Percentiles rank a stretch among this genome's conserved stretches.
These are phyloP conservation scores for Astrothelium macrocarpum DNA, from an alignment of 495 filamentous ascomycete species.

Conservation along the genomic window DNA sequence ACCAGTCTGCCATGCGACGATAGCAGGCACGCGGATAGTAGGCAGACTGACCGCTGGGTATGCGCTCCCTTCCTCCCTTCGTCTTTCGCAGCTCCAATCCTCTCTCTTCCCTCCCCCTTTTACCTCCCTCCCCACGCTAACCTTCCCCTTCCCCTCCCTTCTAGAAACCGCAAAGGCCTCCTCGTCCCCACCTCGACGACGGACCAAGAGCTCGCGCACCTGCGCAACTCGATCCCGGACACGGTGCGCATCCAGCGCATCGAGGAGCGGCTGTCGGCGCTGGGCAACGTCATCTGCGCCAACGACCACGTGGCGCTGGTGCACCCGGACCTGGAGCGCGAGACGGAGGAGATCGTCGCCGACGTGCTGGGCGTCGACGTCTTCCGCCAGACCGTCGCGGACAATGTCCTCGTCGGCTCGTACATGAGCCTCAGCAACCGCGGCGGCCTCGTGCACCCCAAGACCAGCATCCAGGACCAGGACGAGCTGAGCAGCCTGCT, in stretches of 20 bases:
- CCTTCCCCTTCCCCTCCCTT: neutral
- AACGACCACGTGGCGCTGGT: conserved; percentile 96
- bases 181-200: conserved; percentile 92
- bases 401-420: conserved; percentile 89
- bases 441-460: conserved; percentile 93
- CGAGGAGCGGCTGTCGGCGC: conserved; percentile 89
- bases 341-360: conserved; percentile 58
- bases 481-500: conserved; percentile 90
- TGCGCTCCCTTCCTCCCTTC: conserved; percentile 22
- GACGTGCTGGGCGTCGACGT: conserved; percentile 97
- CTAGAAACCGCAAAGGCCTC: conserved; percentile 87
- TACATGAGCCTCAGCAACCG: conserved; percentile 97
- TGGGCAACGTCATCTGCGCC: conserved; percentile 91
- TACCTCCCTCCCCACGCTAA: neutral
- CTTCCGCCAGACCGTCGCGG: conserved; percentile 92
- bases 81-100: neutral
- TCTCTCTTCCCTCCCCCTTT: neutral
- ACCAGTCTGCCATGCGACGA: conserved; percentile 94
- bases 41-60: conserved; percentile 92
- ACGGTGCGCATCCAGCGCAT: conserved; percentile 85
- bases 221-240: conserved; percentile 89
- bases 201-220: conserved; percentile 94
- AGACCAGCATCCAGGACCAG: conserved; percentile 92
- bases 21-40: conserved; percentile 91
- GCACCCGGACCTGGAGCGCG: conserved; percentile 93